phyloP scores from a whole-genome alignment of 371 early-diverging fungal genomes.

The Rhizomucor pusillus region DNA sequence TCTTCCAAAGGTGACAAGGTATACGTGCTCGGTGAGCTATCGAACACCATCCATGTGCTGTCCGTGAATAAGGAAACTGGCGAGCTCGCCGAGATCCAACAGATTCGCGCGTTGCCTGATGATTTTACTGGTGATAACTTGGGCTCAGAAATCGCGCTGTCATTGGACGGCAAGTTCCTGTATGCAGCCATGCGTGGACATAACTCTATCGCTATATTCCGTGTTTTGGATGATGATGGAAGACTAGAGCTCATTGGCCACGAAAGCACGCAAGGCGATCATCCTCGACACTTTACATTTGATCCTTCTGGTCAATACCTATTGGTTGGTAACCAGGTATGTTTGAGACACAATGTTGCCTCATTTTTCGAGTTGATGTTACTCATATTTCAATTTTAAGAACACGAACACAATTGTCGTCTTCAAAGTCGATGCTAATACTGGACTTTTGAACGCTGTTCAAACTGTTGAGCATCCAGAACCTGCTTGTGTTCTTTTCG shows the following conservation, averaged over 20 bases:
- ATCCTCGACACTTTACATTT: slow-evolving; percentile 42
- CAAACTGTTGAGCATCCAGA: slow-evolving; percentile 26
- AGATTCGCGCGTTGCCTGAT: slow-evolving; percentile 26
- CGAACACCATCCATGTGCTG: slow-evolving; percentile 33
- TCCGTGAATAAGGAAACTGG: slow-evolving; percentile 31
- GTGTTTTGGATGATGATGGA: slow-evolving; percentile 30
- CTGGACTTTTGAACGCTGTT: slow-evolving; percentile 25
- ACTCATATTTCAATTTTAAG: slow-evolving; percentile 14
- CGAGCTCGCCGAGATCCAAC: slow-evolving; percentile 30
- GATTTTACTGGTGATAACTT: slow-evolving; percentile 23
- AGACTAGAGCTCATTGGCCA: slow-evolving; percentile 28
- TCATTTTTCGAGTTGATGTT: background rate
- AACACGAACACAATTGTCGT: slow-evolving; percentile 36
- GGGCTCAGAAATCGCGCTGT: slow-evolving; percentile 41
- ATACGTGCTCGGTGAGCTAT: slow-evolving; percentile 39
- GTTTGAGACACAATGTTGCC: background rate
- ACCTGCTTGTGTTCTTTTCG: slow-evolving; percentile 42
- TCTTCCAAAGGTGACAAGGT: slow-evolving; percentile 24
- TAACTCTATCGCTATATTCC: slow-evolving; percentile 33
- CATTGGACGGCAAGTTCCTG: slow-evolving; percentile 33
- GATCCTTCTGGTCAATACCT: slow-evolving; percentile 42
- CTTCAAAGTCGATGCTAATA: slow-evolving; percentile 29
- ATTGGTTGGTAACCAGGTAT: slow-evolving; percentile 41
- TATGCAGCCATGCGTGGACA: slow-evolving; percentile 42
- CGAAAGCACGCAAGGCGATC: slow-evolving; percentile 29